A percentile compares a stretch with the other conserved stretches of the same genome.
Conservation (phyloP, 805 yeast genomes). For the Cyberlindnera saturnus region DNA sequence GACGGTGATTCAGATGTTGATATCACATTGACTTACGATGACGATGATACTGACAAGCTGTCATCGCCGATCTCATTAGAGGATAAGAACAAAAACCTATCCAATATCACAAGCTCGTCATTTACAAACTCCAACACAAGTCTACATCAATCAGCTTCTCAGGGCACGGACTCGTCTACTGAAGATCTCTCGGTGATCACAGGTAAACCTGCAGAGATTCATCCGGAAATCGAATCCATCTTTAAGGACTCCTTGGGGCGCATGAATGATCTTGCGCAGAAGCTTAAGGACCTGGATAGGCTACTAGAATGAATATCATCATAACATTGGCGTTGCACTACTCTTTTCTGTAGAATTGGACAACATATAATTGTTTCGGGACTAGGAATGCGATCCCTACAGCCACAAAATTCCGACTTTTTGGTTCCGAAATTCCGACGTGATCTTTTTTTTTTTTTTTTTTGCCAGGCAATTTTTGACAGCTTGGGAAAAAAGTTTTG, state of each 20-base stretch:
- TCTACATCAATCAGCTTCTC: constrained; percentile 9
- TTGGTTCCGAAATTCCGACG: too few relatives aligned
- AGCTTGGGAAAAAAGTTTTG: neutral
- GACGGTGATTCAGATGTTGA: constrained; percentile 10
- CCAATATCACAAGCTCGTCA: constrained; percentile 21
- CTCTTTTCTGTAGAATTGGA: neutral
- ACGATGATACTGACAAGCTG: constrained; percentile 8
- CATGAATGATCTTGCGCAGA: constrained; percentile 30
- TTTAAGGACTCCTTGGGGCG: constrained; percentile 54
- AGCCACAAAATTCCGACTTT: too few relatives aligned
- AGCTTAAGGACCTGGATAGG: constrained; percentile 16
- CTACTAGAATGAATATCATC: constrained; percentile 5
- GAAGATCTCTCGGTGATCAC: neutral
- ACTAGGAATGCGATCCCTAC: too few relatives aligned
- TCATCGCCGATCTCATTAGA: constrained; percentile 19
- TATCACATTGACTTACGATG: constrained; percentile 9
- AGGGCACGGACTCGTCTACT: constrained; percentile 6
- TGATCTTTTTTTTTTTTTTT: too few relatives aligned
- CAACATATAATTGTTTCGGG: too few relatives aligned
- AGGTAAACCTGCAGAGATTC: constrained; percentile 19
- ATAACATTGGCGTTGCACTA: neutral
- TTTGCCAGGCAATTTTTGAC: too few relatives aligned
- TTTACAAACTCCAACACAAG: constrained; percentile 21
- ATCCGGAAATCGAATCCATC: constrained; percentile 44
- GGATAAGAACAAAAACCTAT: constrained; percentile 9